Percentiles rank a stretch among this genome's conserved stretches.
Evolutionary conservation across 306 rosid genomes (phyloP).

Genomic region (Prunus mume): DNA sequence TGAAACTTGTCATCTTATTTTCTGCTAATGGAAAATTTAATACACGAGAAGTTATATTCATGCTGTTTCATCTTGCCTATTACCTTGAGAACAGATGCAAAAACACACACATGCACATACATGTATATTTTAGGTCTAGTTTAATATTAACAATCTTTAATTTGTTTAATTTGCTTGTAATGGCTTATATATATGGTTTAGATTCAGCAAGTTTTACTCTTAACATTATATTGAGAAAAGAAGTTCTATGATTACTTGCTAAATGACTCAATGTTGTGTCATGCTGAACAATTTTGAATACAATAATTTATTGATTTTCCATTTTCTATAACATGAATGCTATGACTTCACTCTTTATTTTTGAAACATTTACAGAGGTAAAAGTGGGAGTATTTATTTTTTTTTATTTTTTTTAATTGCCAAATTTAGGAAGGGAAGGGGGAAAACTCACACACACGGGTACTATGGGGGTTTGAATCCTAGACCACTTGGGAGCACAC

Average conservation of each 20-base stretch:
- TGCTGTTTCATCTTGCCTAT: slow-evolving; percentile 8
- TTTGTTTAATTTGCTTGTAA: background rate
- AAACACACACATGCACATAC: background rate
- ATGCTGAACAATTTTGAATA: background rate
- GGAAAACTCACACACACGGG: too few relatives aligned
- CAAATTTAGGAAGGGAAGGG: too few relatives aligned
- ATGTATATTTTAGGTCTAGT: background rate
- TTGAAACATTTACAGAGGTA: too few relatives aligned
- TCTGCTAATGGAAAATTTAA: slow-evolving; percentile 1
- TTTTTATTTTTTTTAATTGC: too few relatives aligned
- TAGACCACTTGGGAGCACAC: too few relatives aligned
- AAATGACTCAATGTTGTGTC: background rate
- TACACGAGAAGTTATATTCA: background rate
- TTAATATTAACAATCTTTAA: background rate
- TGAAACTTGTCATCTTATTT: slow-evolving; percentile 20
- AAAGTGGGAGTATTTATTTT: too few relatives aligned
- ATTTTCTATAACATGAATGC: too few relatives aligned
- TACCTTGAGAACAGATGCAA: background rate
- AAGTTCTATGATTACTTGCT: too few relatives aligned
- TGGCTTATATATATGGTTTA: background rate
- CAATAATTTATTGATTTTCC: background rate
- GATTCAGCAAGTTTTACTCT: background rate
- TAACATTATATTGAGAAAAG: too few relatives aligned
- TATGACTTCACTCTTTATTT: too few relatives aligned
- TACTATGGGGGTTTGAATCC: too few relatives aligned